Evolutionary conservation across 441 rosid species (phyloP), one percentile per base, ranked within the genome.

Genomic region (Brassica balearica): DNA sequence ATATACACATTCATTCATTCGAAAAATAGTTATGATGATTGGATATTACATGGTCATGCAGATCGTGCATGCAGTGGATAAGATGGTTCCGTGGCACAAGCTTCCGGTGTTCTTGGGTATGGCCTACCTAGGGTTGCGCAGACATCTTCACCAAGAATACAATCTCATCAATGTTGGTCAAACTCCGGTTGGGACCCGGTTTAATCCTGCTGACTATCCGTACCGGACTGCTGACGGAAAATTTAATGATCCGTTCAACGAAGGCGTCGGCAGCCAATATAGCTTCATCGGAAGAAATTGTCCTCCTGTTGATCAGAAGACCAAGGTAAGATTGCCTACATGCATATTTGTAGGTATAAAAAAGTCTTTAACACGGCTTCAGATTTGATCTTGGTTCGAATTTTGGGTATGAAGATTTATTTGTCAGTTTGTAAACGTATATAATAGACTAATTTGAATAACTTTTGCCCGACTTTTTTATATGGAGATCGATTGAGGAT

Each of bases 241-340:
- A 59, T 86, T 64, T 23, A 88, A 78, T 69, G 91, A 89, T 72
- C 91, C 90, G 3, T 88, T 81, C 67, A 82, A 87, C 65, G 89
- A 83, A 75, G 84, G 59, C 65, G 89, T 83, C 0, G 92, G 91
- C 51, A 83, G 90, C 68, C 76, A 84, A 75, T 75, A 85, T 53
- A 85, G 80, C 14, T 89, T 86, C 78, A 82, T 89, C 71, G 90
- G 93, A 63, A 75, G 91, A 73, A 89, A 89, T 58, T 27, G 88
- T 65, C 80, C 70, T 22, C 87, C 89, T 5, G 84, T 77, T 23
- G 81, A 84, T 51, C 85, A 83, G 43, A 75, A 77, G 53, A 5
- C 63, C 4, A 81, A 83, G 86, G 88, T 86, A 10, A 46, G 22
- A 14, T 15, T 64, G 46, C 22, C 22, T 27, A 61, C 38, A 27